Base-by-base conservation (phyloP, 106 monocot species). In the Apostasia shenzhenica region DNA sequence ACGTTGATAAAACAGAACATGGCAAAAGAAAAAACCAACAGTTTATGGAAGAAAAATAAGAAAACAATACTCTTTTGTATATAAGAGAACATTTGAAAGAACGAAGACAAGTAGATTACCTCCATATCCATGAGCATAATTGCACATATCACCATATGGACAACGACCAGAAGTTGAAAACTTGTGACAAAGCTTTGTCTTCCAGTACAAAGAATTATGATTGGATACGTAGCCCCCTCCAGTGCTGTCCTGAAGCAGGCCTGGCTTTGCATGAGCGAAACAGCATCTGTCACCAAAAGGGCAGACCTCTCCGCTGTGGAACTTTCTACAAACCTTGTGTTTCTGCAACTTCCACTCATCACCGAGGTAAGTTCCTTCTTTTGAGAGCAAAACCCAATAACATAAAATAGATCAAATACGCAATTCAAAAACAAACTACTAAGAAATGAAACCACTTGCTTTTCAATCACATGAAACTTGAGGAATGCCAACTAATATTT, bases 221-320 rank as follows among this genome's bases (percentile, higher is more conserved):
- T 39, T 59, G 4, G 45, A 13, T 5, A 6, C 42, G 6, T 45
- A 52, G 1, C 4, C 10, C 40, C 26, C 59, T 8, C 48, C 41
- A 37, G 56, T 8, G 43, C 46, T 71, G 45, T 72, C 76, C 42
- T 53, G 40, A 61, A 73, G 45, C 12, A 46, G 48, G 6, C 79
- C 61, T 42, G 79, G 69, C 38, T 65, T 63, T 8, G 69, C 73
- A 69, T 81, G 81, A 45, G 55, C 51, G 14, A 76, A 81, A 46
- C 72, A 63, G 59, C 81, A 81, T 54, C 67, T 75, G 43, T 72
- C 81, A 13, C 81, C 81, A 47, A 76, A 81, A 51, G 71, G 55
- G 55, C 81, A 81, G 14, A 55, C 61, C 59, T 76, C 81, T 1
- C 72, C 72, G 14, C 61, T 60, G 45, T 72, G 71, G 54, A 59